Conservation (phyloP, 1,284 basidiomycete genomes). For the Leccinum subrobustum region DNA sequence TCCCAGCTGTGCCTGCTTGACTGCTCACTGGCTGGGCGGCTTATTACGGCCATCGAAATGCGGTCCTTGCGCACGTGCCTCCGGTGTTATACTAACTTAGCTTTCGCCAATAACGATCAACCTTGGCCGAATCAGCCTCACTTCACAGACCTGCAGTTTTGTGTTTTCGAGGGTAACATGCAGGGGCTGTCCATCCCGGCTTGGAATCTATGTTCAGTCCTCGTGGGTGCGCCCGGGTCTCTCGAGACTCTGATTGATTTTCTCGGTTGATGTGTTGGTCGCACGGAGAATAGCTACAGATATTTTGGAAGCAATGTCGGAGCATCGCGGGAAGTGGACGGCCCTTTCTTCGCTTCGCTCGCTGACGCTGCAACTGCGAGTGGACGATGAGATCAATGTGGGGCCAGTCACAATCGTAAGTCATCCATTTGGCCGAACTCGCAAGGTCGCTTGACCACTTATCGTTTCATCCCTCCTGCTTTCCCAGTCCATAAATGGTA, state of each 20-base stretch:
- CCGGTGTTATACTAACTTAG: too few relatives aligned
- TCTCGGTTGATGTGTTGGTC: neutral
- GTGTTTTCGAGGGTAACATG: too few relatives aligned
- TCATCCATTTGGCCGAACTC: too few relatives aligned
- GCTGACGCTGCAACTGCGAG: neutral
- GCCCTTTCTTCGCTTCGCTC: neutral
- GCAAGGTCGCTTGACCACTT: neutral
- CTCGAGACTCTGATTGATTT: neutral
- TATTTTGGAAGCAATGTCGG: neutral
- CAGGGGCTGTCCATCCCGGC: too few relatives aligned
- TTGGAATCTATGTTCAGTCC: too few relatives aligned
- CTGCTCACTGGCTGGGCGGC: neutral
- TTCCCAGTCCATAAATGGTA: neutral
- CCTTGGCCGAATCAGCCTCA: too few relatives aligned
- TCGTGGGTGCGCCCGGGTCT: neutral
- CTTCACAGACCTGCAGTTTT: too few relatives aligned
- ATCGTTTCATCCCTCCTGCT: neutral
- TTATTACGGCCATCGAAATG: neutral
- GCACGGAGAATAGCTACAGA: neutral
- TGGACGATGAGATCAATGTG: neutral
- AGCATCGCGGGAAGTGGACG: neutral
- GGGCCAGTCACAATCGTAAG: neutral
- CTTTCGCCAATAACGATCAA: too few relatives aligned
- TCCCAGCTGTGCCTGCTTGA: neutral
- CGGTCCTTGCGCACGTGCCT: neutral